Percentiles rank a stretch among this genome's conserved stretches.
phyloP scores from a whole-genome alignment of 179 eudicot species.

The Silene coronaria region DNA sequence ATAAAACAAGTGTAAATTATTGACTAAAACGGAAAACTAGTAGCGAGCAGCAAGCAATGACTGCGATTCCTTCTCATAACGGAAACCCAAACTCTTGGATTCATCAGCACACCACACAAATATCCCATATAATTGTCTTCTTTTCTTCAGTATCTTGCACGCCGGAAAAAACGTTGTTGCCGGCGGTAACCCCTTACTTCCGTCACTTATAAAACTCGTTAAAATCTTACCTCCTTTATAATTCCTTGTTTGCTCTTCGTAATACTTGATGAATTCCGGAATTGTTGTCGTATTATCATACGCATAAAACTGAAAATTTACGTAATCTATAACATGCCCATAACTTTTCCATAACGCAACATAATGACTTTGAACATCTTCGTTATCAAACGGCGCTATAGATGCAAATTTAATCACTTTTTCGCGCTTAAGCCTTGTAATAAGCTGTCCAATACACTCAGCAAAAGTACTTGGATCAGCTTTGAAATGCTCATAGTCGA shows the following conservation, averaged over 20 bases:
- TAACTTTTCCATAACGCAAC: conserved; percentile 46
- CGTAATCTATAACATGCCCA: conserved; percentile 49
- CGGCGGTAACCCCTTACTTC: conserved; percentile 44
- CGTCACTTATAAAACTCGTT: conserved; percentile 45
- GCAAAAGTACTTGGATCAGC: conserved; percentile 33
- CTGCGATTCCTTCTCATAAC: conserved; percentile 45
- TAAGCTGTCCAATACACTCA: conserved; percentile 47
- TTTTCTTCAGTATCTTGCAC: conserved; percentile 34
- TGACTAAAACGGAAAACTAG: too few species aligned
- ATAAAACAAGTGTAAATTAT: too few species aligned
- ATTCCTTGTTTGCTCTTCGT: conserved; percentile 29
- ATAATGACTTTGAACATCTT: conserved; percentile 48
- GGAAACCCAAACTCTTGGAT: conserved; percentile 38
- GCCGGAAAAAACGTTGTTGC: conserved; percentile 39
- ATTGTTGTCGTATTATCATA: conserved; percentile 39
- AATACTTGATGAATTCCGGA: conserved; percentile 36
- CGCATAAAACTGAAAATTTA: conserved; percentile 60
- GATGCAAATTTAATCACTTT: conserved; percentile 47
- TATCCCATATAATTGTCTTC: conserved; percentile 43
- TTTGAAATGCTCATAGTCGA: conserved; percentile 57
- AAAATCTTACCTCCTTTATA: conserved; percentile 49
- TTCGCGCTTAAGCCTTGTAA: conserved; percentile 35
- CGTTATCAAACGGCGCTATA: conserved; percentile 45
- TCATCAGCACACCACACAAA: conserved; percentile 67
- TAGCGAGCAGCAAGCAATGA: conserved; percentile 29